Percentiles rank a stretch among this genome's conserved stretches.
These are phyloP conservation scores for Neurospora sp. DNA, from an alignment of 495 filamentous ascomycete genomes.

Conservation along the genomic window DNA sequence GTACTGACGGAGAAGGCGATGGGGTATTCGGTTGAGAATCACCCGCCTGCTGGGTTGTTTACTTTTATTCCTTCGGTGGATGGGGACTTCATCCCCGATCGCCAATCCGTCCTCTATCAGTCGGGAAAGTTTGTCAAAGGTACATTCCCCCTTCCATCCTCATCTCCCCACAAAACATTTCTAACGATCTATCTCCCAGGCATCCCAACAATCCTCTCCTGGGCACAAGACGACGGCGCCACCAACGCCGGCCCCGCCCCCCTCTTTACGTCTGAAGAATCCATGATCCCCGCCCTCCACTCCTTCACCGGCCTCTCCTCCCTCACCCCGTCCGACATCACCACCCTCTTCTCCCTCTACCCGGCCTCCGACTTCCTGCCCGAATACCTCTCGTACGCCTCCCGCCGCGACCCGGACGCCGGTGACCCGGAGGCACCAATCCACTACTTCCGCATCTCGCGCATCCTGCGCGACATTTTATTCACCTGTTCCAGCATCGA, in stretches of 20 bases:
- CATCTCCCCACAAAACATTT: not conserved
- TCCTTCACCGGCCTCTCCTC: not conserved
- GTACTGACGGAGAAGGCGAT: constrained; percentile 18
- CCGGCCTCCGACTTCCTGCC: constrained; percentile 11
- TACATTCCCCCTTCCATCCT: not conserved
- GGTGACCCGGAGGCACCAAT: constrained; percentile 12
- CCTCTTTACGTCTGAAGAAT: constrained; percentile 6
- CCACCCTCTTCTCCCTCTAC: constrained; percentile 15
- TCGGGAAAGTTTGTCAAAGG: constrained; percentile 20
- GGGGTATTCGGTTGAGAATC: constrained; percentile 14
- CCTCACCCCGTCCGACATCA: constrained; percentile 9
- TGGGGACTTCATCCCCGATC: constrained; percentile 19
- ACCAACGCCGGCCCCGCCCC: constrained; percentile 11
- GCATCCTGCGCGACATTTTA: constrained; percentile 19
- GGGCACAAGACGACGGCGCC: constrained; percentile 23
- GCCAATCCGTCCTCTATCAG: constrained; percentile 10
- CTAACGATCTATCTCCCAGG: constrained; percentile 1
- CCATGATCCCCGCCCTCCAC: constrained; percentile 10
- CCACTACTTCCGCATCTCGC: constrained; percentile 20
- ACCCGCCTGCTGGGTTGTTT: constrained; percentile 12
- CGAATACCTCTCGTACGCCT: constrained; percentile 12
- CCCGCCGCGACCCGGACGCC: not conserved
- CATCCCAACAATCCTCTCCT: constrained; percentile 21
- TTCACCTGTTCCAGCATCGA: constrained; percentile 24
- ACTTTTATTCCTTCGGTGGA: constrained; percentile 22